Conservation (phyloP, 306 rosid genomes). For the Canavalia gladiata region DNA sequence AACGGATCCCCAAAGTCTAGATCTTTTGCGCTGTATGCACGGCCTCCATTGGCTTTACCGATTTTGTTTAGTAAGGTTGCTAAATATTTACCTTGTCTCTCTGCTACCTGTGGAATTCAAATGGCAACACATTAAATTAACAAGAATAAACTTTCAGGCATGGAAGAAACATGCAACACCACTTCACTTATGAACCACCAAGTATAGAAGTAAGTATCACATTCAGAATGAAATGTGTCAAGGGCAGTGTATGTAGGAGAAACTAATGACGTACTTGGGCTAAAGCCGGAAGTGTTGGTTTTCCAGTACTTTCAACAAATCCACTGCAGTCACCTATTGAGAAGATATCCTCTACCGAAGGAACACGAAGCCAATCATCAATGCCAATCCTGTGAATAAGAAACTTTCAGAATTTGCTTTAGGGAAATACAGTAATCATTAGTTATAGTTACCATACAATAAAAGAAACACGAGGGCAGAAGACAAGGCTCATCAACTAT, state of each 20-base stretch:
- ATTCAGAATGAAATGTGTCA: slow-evolving; percentile 27
- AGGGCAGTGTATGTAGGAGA: not conserved
- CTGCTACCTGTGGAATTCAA: slow-evolving; percentile 79
- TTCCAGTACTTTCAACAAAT: slow-evolving; percentile 92
- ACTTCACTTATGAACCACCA: slow-evolving; percentile 27
- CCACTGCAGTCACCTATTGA: slow-evolving; percentile 97
- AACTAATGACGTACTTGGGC: slow-evolving; percentile 74
- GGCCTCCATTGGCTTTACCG: slow-evolving; percentile 79
- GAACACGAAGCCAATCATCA: slow-evolving; percentile 92
- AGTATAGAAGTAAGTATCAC: slow-evolving; percentile 19
- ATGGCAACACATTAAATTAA: slow-evolving; percentile 19
- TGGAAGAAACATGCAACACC: slow-evolving; percentile 22
- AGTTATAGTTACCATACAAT: not conserved
- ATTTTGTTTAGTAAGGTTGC: slow-evolving; percentile 72
- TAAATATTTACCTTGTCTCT: slow-evolving; percentile 91
- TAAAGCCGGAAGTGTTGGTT: slow-evolving; percentile 82
- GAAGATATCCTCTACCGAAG: slow-evolving; percentile 78
- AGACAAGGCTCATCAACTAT: slow-evolving; percentile 4
- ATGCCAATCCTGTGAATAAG: slow-evolving; percentile 81
- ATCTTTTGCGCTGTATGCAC: slow-evolving; percentile 64
- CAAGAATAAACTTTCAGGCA: slow-evolving; percentile 9
- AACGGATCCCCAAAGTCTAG: slow-evolving; percentile 70
- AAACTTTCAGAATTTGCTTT: slow-evolving; percentile 7
- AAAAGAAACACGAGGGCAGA: slow-evolving; percentile 21
- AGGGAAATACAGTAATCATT: not conserved